Percentiles rank a stretch among this genome's conserved stretches.
These are phyloP conservation scores for Mycosphaerella sp. DNA, from an alignment of 2,329 filamentous ascomycete species.

Conservation along the genomic window DNA sequence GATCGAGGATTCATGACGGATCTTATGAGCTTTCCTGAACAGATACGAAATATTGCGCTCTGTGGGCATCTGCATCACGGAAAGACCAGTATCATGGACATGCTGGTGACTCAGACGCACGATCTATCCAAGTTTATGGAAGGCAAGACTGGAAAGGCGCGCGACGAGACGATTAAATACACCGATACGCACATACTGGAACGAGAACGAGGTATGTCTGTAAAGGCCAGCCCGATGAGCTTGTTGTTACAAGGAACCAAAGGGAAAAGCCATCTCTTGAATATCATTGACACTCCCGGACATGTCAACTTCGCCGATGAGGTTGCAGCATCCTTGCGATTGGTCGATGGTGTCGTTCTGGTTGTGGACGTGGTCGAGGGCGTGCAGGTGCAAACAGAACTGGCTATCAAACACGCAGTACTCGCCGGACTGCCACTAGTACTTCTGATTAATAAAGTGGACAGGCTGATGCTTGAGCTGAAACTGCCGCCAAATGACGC, in stretches of 20 bases:
- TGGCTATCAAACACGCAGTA: slow-evolving; percentile 93
- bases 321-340: slow-evolving; percentile 76
- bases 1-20: slow-evolving; percentile 90
- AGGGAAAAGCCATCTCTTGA: slow-evolving; percentile 91
- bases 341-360: slow-evolving; percentile 87
- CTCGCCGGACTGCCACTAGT: slow-evolving; percentile 84
- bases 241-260: slow-evolving; percentile 80
- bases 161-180: slow-evolving; percentile 87
- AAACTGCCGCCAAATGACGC: slow-evolving; percentile 91
- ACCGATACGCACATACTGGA: slow-evolving; percentile 89
- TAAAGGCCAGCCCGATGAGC: slow-evolving; percentile 93
- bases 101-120: slow-evolving; percentile 93
- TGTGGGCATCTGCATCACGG: slow-evolving; percentile 94
- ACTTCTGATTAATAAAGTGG: slow-evolving; percentile 94
- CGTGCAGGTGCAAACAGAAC: slow-evolving; percentile 97
- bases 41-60: slow-evolving; percentile 86
- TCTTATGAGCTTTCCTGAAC: slow-evolving; percentile 90
- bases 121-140: slow-evolving; percentile 74
- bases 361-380: slow-evolving; percentile 96
- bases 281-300: slow-evolving; percentile 91
- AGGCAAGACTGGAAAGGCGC: slow-evolving; percentile 70
- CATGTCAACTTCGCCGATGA: slow-evolving; percentile 99
- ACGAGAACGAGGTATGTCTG: slow-evolving; percentile 79
- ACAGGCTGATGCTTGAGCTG: slow-evolving; percentile 86
- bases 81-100: slow-evolving; percentile 97